phyloP scores from a whole-genome alignment of 148 eudicot species.

The Cornus kousa region DNA sequence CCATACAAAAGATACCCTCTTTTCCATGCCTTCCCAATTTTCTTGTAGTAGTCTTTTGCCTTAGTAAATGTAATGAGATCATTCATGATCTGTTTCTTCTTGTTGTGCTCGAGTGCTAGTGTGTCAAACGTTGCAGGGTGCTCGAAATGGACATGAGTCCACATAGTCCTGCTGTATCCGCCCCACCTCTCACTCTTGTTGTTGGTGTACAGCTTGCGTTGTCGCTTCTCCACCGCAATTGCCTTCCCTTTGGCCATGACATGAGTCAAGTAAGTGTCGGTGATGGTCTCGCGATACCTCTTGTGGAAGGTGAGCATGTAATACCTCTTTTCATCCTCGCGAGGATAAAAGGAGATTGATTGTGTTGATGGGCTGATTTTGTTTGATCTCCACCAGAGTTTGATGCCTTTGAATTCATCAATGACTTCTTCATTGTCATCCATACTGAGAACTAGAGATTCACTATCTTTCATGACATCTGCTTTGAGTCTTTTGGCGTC shows the following conservation, averaged over 20 bases:
- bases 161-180: background rate
- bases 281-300: constrained; percentile 14
- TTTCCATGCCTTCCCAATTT: constrained; percentile 23
- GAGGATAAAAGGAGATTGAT: background rate
- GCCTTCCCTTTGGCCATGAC: constrained; percentile 21
- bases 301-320: constrained; percentile 23
- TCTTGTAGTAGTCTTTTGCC: constrained; percentile 11
- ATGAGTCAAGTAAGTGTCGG: constrained; percentile 9
- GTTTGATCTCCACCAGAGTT: constrained; percentile 31
- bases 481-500: constrained; percentile 38
- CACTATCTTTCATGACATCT: constrained; percentile 23
- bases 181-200: background rate
- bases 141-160: constrained; percentile 22
- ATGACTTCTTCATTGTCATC: constrained; percentile 41
- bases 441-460: constrained; percentile 35
- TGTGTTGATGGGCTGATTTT: background rate
- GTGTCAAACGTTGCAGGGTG: constrained; percentile 29
- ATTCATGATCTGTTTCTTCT: constrained; percentile 18
- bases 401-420: constrained; percentile 36
- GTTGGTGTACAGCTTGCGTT: constrained; percentile 18
- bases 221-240: constrained; percentile 5
- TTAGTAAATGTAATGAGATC: constrained; percentile 18
- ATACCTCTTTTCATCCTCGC: constrained; percentile 17
- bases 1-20: constrained; percentile 20
- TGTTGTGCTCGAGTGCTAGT: constrained; percentile 22